A percentile compares a stretch with the other conserved stretches of the same genome.
Evolutionary conservation across 148 eudicot species (phyloP).

Genomic region (Chenopodium formosanum): DNA sequence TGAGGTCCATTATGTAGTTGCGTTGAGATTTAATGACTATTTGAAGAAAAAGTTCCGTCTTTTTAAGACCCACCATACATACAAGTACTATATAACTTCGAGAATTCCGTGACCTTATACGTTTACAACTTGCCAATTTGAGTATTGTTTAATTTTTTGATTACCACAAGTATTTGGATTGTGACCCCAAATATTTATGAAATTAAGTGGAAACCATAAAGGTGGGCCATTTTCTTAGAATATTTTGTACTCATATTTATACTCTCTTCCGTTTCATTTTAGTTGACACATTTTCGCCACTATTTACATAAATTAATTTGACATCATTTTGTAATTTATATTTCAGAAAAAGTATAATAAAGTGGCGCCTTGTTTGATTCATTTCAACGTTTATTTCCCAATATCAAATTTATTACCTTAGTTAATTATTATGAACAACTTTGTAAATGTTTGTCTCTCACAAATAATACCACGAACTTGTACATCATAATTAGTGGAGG

Average conservation of each 20-base stretch:
- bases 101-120: conserved; percentile 8
- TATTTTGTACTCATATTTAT: not conserved
- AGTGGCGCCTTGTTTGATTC: accelerated
- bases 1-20: not conserved
- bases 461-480: too few relatives aligned
- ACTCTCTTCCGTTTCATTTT: too few relatives aligned
- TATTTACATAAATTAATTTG: too few relatives aligned
- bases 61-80: conserved; percentile 1
- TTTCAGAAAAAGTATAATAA: too few relatives aligned
- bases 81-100: too few relatives aligned
- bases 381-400: too few relatives aligned
- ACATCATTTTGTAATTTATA: too few relatives aligned
- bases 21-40: conserved; percentile 1
- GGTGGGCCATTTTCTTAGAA: not conserved
- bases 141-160: not conserved
- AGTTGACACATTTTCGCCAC: too few relatives aligned
- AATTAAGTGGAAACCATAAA: not conserved
- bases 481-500: too few relatives aligned
- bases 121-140: conserved; percentile 10
- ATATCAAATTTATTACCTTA: too few relatives aligned
- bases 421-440: too few relatives aligned
- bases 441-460: too few relatives aligned
- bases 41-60: not conserved
- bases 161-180: conserved; percentile 1
- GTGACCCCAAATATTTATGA: not conserved